Evolutionary conservation across 1,139 yeast species (phyloP).

Genomic region (Geotrichum klebahnii): DNA sequence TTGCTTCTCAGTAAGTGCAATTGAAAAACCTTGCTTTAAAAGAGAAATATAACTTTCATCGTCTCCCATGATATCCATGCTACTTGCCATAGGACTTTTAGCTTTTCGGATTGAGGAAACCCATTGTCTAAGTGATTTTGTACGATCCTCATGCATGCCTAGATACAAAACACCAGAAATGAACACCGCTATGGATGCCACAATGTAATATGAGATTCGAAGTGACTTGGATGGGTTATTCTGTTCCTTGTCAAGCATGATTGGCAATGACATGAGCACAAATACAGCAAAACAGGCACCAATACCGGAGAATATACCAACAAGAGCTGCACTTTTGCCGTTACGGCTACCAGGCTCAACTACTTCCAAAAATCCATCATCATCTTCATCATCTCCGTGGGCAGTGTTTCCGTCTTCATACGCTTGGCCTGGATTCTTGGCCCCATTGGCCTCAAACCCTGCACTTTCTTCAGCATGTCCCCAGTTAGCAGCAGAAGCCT

Average conservation of each 20-base stretch:
- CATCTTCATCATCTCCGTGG: not conserved
- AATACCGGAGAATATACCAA: slow-evolving; percentile 60
- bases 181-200: slow-evolving; percentile 46
- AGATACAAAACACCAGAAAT: slow-evolving; percentile 42
- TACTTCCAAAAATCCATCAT: slow-evolving; percentile 9
- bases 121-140: slow-evolving; percentile 35
- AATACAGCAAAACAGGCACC: slow-evolving; percentile 64
- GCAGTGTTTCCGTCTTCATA: not conserved
- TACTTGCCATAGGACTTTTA: not conserved
- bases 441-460: not conserved
- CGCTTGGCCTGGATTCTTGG: not conserved
- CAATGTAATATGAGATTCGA: slow-evolving; percentile 47
- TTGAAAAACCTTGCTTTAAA: slow-evolving; percentile 46
- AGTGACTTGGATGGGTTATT: slow-evolving; percentile 46
- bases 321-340: slow-evolving; percentile 56
- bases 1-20: slow-evolving; percentile 39
- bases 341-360: slow-evolving; percentile 33
- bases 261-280: slow-evolving; percentile 69
- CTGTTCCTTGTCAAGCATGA: slow-evolving; percentile 45
- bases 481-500: too few relatives aligned
- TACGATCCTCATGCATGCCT: slow-evolving; percentile 47
- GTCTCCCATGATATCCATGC: slow-evolving; percentile 23
- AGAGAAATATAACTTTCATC: slow-evolving; percentile 40
- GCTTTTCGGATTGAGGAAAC: slow-evolving; percentile 10
- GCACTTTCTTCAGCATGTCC: too few relatives aligned